Base-by-base conservation (phyloP, 2,329 filamentous ascomycete species). In the Alternaria longipes region DNA sequence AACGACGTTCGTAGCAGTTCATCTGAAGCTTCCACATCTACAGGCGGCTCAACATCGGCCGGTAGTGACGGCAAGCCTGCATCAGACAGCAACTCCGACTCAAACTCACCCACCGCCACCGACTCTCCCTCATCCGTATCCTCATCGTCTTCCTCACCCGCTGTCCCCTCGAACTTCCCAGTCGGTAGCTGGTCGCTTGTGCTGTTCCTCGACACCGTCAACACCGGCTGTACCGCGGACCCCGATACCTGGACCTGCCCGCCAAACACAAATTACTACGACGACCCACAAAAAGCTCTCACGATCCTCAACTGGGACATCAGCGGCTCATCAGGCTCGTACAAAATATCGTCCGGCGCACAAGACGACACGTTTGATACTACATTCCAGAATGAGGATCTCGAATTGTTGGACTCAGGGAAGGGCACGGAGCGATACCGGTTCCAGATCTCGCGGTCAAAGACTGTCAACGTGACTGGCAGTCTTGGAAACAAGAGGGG, bases 241-340 rank as follows among this genome's bases (percentile, higher is more conserved):
- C 65, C 84, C 0, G 77, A 81, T 5, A 87, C 87, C 1, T 91
- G 89, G 87, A 81, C 81, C 56, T 91, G 89, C 80, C 86, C 84
- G 62, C 87, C 89, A 1, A 86, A 84, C 69, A 79, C 77, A 3
- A 81, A 81, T 30, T 88, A 86, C 76, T 76, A 79, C 47, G 66
- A 78, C 16, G 75, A 80, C 14, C 70, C 73, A 9, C 74, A 80
- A 7, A 77, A 77, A 4, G 78, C 81, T 20, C 73, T 82, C 5
- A 81, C 85, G 0, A 85, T 83, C 7, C 90, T 90, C 75, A 83
- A 86, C 72, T 91, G 88, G 89, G 81, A 85, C 59, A 87, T 91
- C 59, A 75, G 76, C 2, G 78, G 79, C 1, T 78, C 80, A 0
- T 18, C 61, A 5, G 73, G 68, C 4, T 64, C 66, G 1, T 88